These are phyloP conservation scores for Spiraea crenata DNA, from an alignment of 331 rosid genomes.

Conservation along the genomic window DNA sequence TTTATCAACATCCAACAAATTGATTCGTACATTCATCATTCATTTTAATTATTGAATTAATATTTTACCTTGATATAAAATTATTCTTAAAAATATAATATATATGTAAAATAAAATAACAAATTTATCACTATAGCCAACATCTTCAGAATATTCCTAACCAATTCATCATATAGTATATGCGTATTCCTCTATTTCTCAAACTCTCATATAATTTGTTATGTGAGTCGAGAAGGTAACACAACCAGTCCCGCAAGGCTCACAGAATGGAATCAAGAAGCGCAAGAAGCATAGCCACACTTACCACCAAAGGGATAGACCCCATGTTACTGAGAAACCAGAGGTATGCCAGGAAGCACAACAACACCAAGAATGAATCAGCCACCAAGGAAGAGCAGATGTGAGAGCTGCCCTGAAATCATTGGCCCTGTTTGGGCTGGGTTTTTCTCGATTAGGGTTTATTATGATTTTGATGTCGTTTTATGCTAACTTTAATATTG, in stretches of 20 bases:
- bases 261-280: constrained; percentile 96
- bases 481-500: neutral
- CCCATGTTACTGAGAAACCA: constrained; percentile 98
- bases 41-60: too few relatives aligned
- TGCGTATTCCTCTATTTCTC: too few relatives aligned
- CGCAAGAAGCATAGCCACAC: constrained; percentile 72
- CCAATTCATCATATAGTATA: too few relatives aligned
- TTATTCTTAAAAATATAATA: too few relatives aligned
- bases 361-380: constrained; percentile 63
- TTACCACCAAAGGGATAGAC: constrained; percentile 54
- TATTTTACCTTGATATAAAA: too few relatives aligned
- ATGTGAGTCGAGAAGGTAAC: constrained; percentile 8
- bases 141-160: too few relatives aligned
- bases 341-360: constrained; percentile 99
- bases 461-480: constrained; percentile 6
- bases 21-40: too few relatives aligned
- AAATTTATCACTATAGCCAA: too few relatives aligned
- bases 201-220: too few relatives aligned
- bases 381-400: constrained; percentile 65
- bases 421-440: constrained; percentile 12
- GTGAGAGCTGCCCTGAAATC: neutral
- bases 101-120: too few relatives aligned
- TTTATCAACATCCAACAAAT: too few relatives aligned
- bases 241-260: constrained; percentile 96
- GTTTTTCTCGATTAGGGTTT: constrained; percentile 12